Evolutionary conservation across 768 basidiomycete species (phyloP).

Genomic region (Tephrocybe sp.): DNA sequence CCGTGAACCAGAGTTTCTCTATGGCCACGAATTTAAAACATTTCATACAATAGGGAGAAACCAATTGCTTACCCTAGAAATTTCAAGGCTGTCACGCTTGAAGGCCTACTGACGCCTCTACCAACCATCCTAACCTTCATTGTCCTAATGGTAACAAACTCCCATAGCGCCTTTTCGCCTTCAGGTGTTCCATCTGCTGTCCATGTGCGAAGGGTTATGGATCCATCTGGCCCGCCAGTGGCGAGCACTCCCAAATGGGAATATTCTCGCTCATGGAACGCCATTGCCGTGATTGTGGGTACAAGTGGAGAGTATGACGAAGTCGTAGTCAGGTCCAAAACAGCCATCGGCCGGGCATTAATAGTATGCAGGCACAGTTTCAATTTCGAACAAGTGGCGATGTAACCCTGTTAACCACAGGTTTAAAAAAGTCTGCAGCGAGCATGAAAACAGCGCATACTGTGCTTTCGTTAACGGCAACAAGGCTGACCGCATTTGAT

Average conservation of each 20-base stretch:
- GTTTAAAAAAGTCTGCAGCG: background rate
- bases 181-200: conserved; percentile 71
- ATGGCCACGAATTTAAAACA: background rate
- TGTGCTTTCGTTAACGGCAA: conserved; percentile 83
- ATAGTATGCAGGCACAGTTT: conserved; percentile 82
- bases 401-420: conserved; percentile 62
- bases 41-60: background rate
- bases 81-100: conserved; percentile 73
- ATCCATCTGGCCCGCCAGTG: conserved; percentile 73
- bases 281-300: conserved; percentile 68
- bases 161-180: conserved; percentile 70
- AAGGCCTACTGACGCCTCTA: conserved; percentile 38
- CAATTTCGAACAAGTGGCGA: conserved; percentile 76
- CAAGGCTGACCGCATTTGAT: conserved; percentile 55
- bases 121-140: conserved; percentile 55
- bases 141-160: conserved; percentile 66
- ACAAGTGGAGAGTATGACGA: conserved; percentile 43
- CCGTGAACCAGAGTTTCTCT: conserved; percentile 26
- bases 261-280: conserved; percentile 90
- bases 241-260: conserved; percentile 77
- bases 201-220: conserved; percentile 83
- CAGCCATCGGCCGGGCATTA: conserved; percentile 78
- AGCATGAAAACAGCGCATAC: conserved; percentile 42
- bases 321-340: conserved; percentile 56
- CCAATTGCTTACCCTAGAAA: conserved; percentile 67